phyloP scores from a whole-genome alignment of 345 rosid species.

The Camelina hispida region DNA sequence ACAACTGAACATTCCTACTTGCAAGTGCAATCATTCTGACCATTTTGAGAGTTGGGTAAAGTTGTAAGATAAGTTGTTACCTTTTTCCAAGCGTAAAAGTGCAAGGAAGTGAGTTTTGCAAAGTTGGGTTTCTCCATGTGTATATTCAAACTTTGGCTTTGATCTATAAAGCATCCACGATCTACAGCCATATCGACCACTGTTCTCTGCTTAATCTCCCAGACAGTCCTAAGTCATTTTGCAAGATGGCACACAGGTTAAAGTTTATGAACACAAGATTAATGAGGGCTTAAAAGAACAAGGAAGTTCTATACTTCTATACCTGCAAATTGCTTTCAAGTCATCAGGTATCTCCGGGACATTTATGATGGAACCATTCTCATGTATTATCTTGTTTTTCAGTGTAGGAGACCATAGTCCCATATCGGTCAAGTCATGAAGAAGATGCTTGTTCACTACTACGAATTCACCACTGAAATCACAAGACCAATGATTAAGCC shows the following conservation, averaged over 20 bases:
- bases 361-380: not conserved
- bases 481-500: constrained; percentile 12
- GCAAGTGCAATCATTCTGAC: not conserved
- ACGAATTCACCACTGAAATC: not conserved
- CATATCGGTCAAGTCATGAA: constrained; percentile 89
- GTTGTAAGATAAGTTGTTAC: constrained; percentile 37
- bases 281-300: not conserved
- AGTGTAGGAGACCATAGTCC: constrained; percentile 74
- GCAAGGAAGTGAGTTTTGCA: constrained; percentile 80
- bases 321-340: not conserved
- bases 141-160: constrained; percentile 93
- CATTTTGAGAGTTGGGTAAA: not conserved
- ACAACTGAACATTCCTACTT: not conserved
- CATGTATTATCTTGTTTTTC: not conserved
- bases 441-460: constrained; percentile 96
- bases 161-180: constrained; percentile 83
- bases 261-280: not conserved
- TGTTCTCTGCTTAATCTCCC: not conserved
- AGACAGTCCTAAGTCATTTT: not conserved
- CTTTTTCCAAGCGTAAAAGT: constrained; percentile 87
- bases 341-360: not conserved
- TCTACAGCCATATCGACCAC: not conserved
- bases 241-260: not conserved
- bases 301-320: not conserved
- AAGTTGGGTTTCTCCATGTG: constrained; percentile 92